phyloP scores from a whole-genome alignment of 305 asterid genomes.

The Ilex paraguariensis region DNA sequence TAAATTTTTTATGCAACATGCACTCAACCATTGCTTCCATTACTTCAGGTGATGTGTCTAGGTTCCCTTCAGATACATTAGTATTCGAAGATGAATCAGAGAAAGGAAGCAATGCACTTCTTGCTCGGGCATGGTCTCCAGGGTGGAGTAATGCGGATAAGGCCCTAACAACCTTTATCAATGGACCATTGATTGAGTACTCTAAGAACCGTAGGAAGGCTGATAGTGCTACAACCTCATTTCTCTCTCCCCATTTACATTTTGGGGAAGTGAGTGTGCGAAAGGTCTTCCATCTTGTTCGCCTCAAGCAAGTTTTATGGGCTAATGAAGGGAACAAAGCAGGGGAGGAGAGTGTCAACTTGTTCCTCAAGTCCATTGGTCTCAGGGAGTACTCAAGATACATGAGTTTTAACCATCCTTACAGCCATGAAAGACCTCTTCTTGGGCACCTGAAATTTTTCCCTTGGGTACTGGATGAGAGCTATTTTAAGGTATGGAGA shows the following conservation, averaged over 20 bases:
- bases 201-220: constrained; percentile 83
- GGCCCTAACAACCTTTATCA: constrained; percentile 68
- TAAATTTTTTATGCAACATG: no score
- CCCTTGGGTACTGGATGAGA: constrained; percentile 90
- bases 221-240: constrained; percentile 87
- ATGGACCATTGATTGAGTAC: constrained; percentile 78
- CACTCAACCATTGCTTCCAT: neutral
- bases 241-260: constrained; percentile 90
- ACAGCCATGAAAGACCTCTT: constrained; percentile 87
- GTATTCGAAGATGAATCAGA: constrained; percentile 81
- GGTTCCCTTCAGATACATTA: constrained; percentile 46
- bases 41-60: constrained; percentile 54
- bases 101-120: constrained; percentile 93
- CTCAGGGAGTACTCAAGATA: constrained; percentile 90
- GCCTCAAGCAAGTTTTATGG: constrained; percentile 83
- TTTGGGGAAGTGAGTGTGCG: constrained; percentile 91
- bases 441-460: constrained; percentile 74
- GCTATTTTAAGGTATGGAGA: constrained; percentile 86
- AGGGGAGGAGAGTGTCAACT: constrained; percentile 87
- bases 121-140: constrained; percentile 92
- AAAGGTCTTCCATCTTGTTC: constrained; percentile 78
- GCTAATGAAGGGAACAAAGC: constrained; percentile 83
- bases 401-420: constrained; percentile 90
- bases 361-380: constrained; percentile 88
- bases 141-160: constrained; percentile 95